Conservation (phyloP, 768 basidiomycete species). For the Tylopilus subfusipes region DNA sequence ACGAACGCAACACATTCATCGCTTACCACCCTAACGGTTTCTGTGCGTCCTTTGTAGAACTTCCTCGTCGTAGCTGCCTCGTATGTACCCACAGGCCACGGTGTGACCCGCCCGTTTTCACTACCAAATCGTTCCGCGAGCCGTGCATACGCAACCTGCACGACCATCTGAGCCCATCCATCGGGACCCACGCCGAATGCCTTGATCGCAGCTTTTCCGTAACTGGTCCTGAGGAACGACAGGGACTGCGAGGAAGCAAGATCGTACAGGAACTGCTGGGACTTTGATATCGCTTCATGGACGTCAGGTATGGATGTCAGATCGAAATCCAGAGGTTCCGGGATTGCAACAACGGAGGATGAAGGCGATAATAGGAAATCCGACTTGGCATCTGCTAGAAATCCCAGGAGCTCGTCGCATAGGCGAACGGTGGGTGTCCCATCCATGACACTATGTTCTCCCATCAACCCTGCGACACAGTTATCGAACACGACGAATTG, state of each 20-base stretch:
- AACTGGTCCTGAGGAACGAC: conserved; percentile 59
- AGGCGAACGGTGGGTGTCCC: conserved; percentile 78
- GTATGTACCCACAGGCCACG: conserved; percentile 77
- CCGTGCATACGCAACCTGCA: conserved; percentile 85
- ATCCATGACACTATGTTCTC: conserved; percentile 92
- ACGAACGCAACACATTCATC: conserved; percentile 76
- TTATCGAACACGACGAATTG: conserved; percentile 87
- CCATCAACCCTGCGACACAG: conserved; percentile 79
- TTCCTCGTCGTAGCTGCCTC: conserved; percentile 90
- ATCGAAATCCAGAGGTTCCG: conserved; percentile 61
- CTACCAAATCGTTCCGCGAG: conserved; percentile 41
- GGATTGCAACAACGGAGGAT: conserved; percentile 24
- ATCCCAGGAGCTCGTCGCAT: conserved; percentile 64
- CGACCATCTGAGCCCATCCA: conserved; percentile 90
- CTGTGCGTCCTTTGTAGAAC: conserved; percentile 88
- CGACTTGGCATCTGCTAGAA: conserved; percentile 57
- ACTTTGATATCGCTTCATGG: conserved; percentile 47
- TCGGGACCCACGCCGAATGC: conserved; percentile 87
- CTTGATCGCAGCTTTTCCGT: conserved; percentile 88
- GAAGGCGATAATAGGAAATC: conserved; percentile 48
- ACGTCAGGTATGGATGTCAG: conserved; percentile 39
- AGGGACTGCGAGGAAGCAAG: conserved; percentile 65
- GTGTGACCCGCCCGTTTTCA: conserved; percentile 21
- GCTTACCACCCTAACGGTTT: conserved; percentile 85
- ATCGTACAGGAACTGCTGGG: conserved; percentile 51